phyloP scores from a whole-genome alignment of 2,329 filamentous ascomycete species.

The Talaromyces sp. region DNA sequence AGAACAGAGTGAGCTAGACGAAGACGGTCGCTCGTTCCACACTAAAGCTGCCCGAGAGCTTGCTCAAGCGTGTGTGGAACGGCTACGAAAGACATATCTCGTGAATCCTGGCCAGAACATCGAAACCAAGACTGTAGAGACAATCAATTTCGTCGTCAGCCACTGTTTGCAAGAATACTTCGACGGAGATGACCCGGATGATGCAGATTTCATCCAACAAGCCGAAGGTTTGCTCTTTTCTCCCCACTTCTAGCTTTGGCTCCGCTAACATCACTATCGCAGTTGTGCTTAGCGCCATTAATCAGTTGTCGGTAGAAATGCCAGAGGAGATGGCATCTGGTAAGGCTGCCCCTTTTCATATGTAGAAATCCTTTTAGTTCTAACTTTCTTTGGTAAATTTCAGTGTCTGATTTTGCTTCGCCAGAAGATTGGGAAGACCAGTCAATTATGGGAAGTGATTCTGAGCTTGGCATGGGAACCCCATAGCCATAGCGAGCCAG shows the following conservation, averaged over 20 bases:
- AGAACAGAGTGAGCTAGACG: conserved; percentile 23
- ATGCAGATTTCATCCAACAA: conserved; percentile 26
- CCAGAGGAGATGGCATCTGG: conserved; percentile 37
- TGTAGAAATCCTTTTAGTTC: conserved; percentile 15
- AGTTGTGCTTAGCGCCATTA: conserved; percentile 29
- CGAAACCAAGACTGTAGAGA: conserved; percentile 32
- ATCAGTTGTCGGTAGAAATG: conserved; percentile 31
- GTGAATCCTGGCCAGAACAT: conserved; percentile 20
- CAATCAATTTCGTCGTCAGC: conserved; percentile 31
- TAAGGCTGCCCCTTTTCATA: conserved; percentile 21
- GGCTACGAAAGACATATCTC: conserved; percentile 28
- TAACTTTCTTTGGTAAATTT: conserved; percentile 14
- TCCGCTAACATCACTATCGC: conserved; percentile 8
- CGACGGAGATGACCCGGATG: conserved; percentile 29
- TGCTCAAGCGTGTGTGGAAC: conserved; percentile 26
- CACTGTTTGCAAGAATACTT: conserved; percentile 36
- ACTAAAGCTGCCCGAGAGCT: conserved; percentile 27
- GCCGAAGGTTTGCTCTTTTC: conserved; percentile 28
- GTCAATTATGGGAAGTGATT: conserved; percentile 37
- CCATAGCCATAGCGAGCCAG: conserved; percentile 29
- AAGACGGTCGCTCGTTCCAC: conserved; percentile 23
- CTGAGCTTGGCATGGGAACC: conserved; percentile 33
- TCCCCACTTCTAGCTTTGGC: neutral
- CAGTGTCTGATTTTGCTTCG: conserved; percentile 37
- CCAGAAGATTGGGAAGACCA: conserved; percentile 40